Conservation (phyloP, 2,329 filamentous ascomycete genomes). For the Beauveria brongniartii region DNA sequence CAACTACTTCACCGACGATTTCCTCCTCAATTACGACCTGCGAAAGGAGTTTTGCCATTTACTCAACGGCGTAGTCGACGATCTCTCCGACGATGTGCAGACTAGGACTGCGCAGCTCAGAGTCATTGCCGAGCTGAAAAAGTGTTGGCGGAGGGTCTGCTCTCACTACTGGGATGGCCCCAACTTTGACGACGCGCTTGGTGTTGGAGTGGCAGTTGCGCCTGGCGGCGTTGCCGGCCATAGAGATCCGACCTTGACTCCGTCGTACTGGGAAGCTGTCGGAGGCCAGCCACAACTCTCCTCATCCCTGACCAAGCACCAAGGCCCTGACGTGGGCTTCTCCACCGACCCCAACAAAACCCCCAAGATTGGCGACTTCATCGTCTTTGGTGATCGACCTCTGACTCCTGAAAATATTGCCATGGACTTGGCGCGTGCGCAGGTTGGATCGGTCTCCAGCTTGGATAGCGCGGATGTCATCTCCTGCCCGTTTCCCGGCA, state of each 20-base stretch:
- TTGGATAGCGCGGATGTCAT: slow-evolving; percentile 52
- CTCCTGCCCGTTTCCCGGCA: slow-evolving; percentile 56
- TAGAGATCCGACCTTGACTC: slow-evolving; percentile 46
- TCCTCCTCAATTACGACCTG: slow-evolving; percentile 66
- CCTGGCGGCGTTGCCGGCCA: slow-evolving; percentile 67
- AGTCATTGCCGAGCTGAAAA: slow-evolving; percentile 88
- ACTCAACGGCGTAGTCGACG: slow-evolving; percentile 60
- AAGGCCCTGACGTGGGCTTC: slow-evolving; percentile 29
- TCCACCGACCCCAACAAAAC: slow-evolving; percentile 38
- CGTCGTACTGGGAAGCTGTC: slow-evolving; percentile 43
- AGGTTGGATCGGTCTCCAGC: slow-evolving; percentile 43
- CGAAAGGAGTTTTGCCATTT: slow-evolving; percentile 72
- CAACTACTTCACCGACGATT: slow-evolving; percentile 96
- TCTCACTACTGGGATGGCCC: slow-evolving; percentile 79
- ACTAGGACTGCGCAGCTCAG: slow-evolving; percentile 58
- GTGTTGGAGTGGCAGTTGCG: slow-evolving; percentile 57
- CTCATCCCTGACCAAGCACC: slow-evolving; percentile 19
- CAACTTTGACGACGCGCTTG: slow-evolving; percentile 54
- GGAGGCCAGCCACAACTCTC: slow-evolving; percentile 35
- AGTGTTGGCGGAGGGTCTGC: slow-evolving; percentile 92
- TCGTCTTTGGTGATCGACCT: slow-evolving; percentile 36
- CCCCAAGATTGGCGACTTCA: slow-evolving; percentile 38
- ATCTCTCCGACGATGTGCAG: slow-evolving; percentile 38
- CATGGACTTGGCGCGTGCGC: slow-evolving; percentile 18
- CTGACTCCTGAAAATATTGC: slow-evolving; percentile 35